phyloP scores from a whole-genome alignment of 2,329 filamentous ascomycete genomes.

The Phialemoniopsis sp. region DNA sequence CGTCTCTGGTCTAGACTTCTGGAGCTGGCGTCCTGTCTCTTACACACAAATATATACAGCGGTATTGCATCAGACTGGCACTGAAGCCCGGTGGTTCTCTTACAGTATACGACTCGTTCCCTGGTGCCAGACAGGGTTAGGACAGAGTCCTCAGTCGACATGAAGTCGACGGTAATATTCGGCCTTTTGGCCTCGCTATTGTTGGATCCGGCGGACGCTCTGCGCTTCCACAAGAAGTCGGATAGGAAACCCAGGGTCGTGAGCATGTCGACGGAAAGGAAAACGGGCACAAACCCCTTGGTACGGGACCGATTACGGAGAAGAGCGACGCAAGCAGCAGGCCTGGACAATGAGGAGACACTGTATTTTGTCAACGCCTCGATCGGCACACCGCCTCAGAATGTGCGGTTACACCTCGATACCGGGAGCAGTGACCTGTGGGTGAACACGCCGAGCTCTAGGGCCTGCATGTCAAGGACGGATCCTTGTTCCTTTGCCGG shows the following conservation, averaged over 20 bases:
- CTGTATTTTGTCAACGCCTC: constrained; percentile 62
- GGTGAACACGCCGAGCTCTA: constrained; percentile 63
- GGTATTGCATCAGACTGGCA: too few species aligned
- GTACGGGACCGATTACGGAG: constrained; percentile 38
- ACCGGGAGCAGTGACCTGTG: constrained; percentile 68
- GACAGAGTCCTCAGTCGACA: constrained; percentile 14
- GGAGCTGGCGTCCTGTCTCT: too few species aligned
- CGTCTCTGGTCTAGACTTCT: too few species aligned
- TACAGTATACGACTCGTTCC: constrained; percentile 1
- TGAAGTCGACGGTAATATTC: constrained; percentile 28
- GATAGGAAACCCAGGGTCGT: constrained; percentile 37
- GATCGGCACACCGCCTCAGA: constrained; percentile 57
- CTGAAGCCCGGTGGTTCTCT: too few species aligned
- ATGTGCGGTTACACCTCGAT: constrained; percentile 57
- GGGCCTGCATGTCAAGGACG: constrained; percentile 46
- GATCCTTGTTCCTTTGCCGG: constrained; percentile 58
- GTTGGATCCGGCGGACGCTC: constrained; percentile 12
- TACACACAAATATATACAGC: too few species aligned
- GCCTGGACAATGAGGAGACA: constrained; percentile 56
- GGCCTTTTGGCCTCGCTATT: constrained; percentile 21
- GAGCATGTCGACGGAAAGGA: constrained; percentile 37
- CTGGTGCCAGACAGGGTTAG: not conserved
- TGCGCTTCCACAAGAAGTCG: constrained; percentile 22
- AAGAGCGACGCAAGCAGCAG: constrained; percentile 25
- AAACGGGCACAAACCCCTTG: constrained; percentile 32